Percentiles rank a stretch among this genome's conserved stretches.
Conservation (phyloP, 2,329 filamentous ascomycete genomes). For the Passalora sequoiae region DNA sequence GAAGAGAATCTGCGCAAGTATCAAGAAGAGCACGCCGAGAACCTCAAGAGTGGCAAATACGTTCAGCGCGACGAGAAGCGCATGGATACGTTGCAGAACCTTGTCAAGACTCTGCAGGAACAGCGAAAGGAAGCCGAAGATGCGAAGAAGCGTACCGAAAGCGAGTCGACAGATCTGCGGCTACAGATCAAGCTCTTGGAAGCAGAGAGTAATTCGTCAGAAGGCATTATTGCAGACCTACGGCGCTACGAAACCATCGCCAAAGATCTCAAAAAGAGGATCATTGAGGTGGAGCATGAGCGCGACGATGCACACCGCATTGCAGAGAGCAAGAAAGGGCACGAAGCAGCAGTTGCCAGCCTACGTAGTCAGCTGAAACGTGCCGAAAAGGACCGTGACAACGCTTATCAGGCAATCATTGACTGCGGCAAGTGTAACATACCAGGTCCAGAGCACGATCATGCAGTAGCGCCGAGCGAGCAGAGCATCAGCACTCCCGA, state of each 20-base stretch:
- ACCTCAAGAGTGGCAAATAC: slow-evolving; percentile 48
- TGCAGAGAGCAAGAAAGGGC: slow-evolving; percentile 24
- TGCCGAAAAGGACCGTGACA: slow-evolving; percentile 30
- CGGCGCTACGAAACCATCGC: slow-evolving; percentile 17
- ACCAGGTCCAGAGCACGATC: slow-evolving; percentile 16
- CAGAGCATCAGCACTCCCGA: slow-evolving; percentile 14
- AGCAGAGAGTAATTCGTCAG: slow-evolving; percentile 22
- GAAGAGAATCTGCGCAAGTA: slow-evolving; percentile 33
- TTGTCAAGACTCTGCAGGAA: slow-evolving; percentile 51
- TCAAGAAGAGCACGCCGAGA: slow-evolving; percentile 40
- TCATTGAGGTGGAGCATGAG: slow-evolving; percentile 29
- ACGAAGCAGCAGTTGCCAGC: slow-evolving; percentile 28
- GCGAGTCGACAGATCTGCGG: slow-evolving; percentile 38
- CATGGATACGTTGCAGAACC: slow-evolving; percentile 48
- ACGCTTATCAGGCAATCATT: slow-evolving; percentile 34
- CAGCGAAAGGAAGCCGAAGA: slow-evolving; percentile 52
- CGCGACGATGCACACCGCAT: slow-evolving; percentile 25
- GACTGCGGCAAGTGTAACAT: slow-evolving; percentile 31
- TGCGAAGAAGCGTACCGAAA: slow-evolving; percentile 43
- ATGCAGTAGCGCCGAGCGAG: slow-evolving; percentile 12
- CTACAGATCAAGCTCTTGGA: slow-evolving; percentile 28
- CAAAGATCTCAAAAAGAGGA: slow-evolving; percentile 28
- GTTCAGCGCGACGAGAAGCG: slow-evolving; percentile 49
- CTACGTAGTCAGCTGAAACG: slow-evolving; percentile 29
- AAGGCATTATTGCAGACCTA: slow-evolving; percentile 18